Evolutionary conservation across 805 yeast species (phyloP).

Genomic region (Starmera quercuum): DNA sequence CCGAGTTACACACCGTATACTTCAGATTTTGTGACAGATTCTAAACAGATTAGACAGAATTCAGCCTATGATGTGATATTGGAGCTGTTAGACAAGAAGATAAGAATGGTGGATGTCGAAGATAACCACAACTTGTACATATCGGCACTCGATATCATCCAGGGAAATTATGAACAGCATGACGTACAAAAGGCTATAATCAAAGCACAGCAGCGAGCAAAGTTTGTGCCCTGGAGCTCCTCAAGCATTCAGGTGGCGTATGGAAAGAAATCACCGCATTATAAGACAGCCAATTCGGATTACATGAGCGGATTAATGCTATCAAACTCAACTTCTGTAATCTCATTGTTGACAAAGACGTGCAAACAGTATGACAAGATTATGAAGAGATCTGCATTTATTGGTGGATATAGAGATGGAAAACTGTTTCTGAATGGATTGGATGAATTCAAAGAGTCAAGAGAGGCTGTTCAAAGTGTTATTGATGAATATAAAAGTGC

Average conservation of each 20-base stretch:
- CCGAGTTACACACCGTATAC: slow-evolving; percentile 78
- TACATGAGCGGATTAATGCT: slow-evolving; percentile 75
- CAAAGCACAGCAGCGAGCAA: slow-evolving; percentile 57
- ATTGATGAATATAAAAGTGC: slow-evolving; percentile 75
- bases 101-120: slow-evolving; percentile 56
- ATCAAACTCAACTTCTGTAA: slow-evolving; percentile 73
- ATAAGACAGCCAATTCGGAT: slow-evolving; percentile 24
- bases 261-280: slow-evolving; percentile 64
- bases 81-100: slow-evolving; percentile 71
- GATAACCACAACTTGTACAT: slow-evolving; percentile 46
- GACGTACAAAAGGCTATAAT: slow-evolving; percentile 65
- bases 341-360: slow-evolving; percentile 56
- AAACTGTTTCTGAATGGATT: slow-evolving; percentile 29
- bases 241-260: slow-evolving; percentile 71
- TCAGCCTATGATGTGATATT: slow-evolving; percentile 82
- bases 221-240: slow-evolving; percentile 83
- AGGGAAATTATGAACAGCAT: slow-evolving; percentile 53
- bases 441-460: slow-evolving; percentile 69
- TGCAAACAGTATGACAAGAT: slow-evolving; percentile 74
- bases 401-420: slow-evolving; percentile 60
- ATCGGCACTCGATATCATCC: slow-evolving; percentile 62
- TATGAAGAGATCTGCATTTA: slow-evolving; percentile 73
- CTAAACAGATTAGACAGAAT: slow-evolving; percentile 54
- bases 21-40: slow-evolving; percentile 53
- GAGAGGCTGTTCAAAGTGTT: slow-evolving; percentile 66